Evolutionary conservation across 345 rosid genomes (phyloP).

Genomic region (Nephelium lappaceum): DNA sequence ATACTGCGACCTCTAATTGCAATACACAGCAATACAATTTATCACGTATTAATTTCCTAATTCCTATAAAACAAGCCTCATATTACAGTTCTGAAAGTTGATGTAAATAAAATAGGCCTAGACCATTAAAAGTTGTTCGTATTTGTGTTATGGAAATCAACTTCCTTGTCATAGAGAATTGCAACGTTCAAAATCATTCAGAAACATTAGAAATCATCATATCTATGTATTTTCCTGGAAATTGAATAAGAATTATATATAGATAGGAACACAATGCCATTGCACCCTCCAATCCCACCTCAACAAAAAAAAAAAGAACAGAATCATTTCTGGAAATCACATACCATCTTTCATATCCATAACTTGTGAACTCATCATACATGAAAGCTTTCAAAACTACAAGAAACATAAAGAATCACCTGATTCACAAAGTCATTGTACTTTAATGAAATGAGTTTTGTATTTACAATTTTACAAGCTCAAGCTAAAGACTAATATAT

Average conservation of each 20-base stretch:
- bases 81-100: background rate
- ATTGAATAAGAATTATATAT: background rate
- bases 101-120: background rate
- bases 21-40: too few relatives aligned
- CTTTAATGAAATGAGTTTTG: background rate
- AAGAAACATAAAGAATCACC: background rate
- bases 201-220: background rate
- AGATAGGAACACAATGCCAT: background rate
- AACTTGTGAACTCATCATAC: too few relatives aligned
- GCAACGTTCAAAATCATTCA: background rate
- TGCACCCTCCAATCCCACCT: too few relatives aligned
- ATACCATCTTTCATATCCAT: too few relatives aligned
- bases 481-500: background rate
- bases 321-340: too few relatives aligned
- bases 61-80: too few relatives aligned
- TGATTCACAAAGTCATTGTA: background rate
- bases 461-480: background rate
- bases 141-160: too few relatives aligned
- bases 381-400: background rate
- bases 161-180: background rate
- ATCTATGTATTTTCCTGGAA: background rate
- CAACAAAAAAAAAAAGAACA: too few relatives aligned
- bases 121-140: background rate
- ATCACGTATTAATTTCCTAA: too few relatives aligned
- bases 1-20: too few relatives aligned